Evolutionary conservation across 305 asterid species (phyloP).

Genomic region (Fraxinus angustifolia): DNA sequence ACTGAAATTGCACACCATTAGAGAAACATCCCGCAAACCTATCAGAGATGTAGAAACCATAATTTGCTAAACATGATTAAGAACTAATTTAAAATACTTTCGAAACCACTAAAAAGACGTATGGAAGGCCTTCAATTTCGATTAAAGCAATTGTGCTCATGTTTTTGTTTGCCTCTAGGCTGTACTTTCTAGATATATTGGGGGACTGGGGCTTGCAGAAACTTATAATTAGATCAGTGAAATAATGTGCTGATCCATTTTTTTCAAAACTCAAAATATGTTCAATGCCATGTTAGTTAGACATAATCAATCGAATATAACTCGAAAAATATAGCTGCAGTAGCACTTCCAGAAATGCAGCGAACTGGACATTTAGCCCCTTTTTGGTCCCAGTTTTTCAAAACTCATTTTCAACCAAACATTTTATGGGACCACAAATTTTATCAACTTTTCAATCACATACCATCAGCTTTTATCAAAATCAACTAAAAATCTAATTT

Average conservation of each 20-base stretch:
- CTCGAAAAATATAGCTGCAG: background rate
- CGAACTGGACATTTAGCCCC: background rate
- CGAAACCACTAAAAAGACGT: background rate
- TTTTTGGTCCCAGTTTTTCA: background rate
- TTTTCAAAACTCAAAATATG: background rate
- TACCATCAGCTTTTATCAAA: background rate
- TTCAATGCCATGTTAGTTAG: background rate
- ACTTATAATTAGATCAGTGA: background rate
- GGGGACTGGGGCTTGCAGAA: background rate
- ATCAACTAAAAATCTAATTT: background rate
- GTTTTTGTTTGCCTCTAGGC: background rate
- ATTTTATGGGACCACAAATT: background rate
- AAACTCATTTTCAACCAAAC: background rate
- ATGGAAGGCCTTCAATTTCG: background rate
- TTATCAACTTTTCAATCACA: background rate
- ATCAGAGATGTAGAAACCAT: background rate
- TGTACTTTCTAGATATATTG: background rate
- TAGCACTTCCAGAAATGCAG: slow-evolving; percentile 8
- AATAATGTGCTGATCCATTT: background rate
- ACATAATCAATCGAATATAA: background rate
- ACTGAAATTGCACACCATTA: background rate
- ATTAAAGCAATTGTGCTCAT: background rate
- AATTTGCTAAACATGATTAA: background rate
- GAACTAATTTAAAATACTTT: background rate
- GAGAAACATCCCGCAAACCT: background rate